Conservation (phyloP, 108 stramenopile species). For the Craspedostauros australis region DNA sequence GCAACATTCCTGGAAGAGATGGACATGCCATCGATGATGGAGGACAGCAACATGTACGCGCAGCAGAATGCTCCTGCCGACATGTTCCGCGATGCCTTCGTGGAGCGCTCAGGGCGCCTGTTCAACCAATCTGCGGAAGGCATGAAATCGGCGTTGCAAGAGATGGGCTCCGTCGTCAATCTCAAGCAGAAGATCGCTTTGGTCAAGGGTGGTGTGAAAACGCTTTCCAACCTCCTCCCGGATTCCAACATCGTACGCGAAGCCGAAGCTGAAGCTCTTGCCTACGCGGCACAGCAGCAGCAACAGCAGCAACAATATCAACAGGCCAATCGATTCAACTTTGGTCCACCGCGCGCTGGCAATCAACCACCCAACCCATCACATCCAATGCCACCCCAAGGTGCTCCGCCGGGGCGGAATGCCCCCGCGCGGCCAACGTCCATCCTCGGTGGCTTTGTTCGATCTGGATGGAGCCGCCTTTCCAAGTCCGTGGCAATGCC, state of each 20-base stretch:
- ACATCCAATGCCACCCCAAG: constrained; percentile 4
- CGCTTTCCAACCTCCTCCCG: constrained; percentile 21
- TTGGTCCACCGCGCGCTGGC: neutral
- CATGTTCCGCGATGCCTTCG: constrained; percentile 44
- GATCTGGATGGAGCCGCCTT: constrained; percentile 53
- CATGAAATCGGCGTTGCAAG: constrained; percentile 33
- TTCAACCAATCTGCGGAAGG: constrained; percentile 20
- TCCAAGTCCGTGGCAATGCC: constrained; percentile 60
- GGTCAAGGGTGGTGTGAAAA: constrained; percentile 11
- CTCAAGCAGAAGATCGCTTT: constrained; percentile 24
- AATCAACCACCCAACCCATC: constrained; percentile 1
- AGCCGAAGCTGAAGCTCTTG: constrained; percentile 13
- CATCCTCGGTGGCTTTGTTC: constrained; percentile 67
- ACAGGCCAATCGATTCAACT: neutral
- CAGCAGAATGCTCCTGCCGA: constrained; percentile 28
- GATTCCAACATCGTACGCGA: constrained; percentile 14
- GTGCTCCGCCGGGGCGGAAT: neutral
- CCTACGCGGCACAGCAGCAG: constrained; percentile 6
- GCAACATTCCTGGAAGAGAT: constrained; percentile 20
- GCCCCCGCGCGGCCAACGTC: constrained; percentile 41
- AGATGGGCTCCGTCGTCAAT: constrained; percentile 37
- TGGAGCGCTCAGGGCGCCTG: constrained; percentile 33
- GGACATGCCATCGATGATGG: constrained; percentile 7
- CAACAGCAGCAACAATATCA: neutral
- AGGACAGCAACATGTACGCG: neutral